phyloP scores from a whole-genome alignment of 2,329 filamentous ascomycete species.

The Ascochyta clinopodiicola region DNA sequence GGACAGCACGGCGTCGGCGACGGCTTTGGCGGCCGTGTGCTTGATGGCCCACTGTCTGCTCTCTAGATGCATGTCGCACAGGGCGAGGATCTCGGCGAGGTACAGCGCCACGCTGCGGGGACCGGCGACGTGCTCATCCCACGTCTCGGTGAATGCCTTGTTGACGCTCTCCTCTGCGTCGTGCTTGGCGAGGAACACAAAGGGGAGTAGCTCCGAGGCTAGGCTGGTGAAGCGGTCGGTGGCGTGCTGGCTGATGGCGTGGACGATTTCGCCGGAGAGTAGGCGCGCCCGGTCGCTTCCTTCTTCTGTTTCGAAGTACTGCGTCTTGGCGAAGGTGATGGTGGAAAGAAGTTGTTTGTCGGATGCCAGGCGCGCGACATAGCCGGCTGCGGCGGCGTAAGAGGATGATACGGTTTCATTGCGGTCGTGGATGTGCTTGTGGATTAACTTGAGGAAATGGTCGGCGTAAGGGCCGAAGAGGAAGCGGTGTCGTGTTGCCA shows the following conservation, averaged over 20 bases:
- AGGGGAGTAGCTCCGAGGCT: slow-evolving; percentile 77
- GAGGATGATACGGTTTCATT: slow-evolving; percentile 93
- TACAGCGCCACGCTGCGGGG: slow-evolving; percentile 82
- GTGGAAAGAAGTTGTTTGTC: slow-evolving; percentile 64
- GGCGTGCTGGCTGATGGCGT: slow-evolving; percentile 83
- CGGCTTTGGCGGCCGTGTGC: slow-evolving; percentile 82
- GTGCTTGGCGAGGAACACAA: slow-evolving; percentile 86
- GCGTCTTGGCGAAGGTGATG: slow-evolving; percentile 63
- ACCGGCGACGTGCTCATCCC: slow-evolving; percentile 89
- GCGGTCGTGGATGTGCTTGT: slow-evolving; percentile 83
- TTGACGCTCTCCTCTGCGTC: slow-evolving; percentile 82
- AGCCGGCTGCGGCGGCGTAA: slow-evolving; percentile 86
- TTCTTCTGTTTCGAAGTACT: slow-evolving; percentile 85
- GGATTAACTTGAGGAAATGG: slow-evolving; percentile 76
- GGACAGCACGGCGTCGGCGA: slow-evolving; percentile 74
- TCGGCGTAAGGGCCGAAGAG: slow-evolving; percentile 78
- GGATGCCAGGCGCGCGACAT: slow-evolving; percentile 73
- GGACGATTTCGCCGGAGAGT: slow-evolving; percentile 81
- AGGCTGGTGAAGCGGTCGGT: slow-evolving; percentile 86
- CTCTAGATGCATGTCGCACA: slow-evolving; percentile 73
- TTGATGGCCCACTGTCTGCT: slow-evolving; percentile 89
- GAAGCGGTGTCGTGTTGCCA: slow-evolving; percentile 79
- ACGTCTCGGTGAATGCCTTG: slow-evolving; percentile 82
- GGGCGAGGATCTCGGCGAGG: slow-evolving; percentile 76
- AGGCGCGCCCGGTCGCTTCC: slow-evolving; percentile 73